phyloP scores from a whole-genome alignment of 169 alveolate genomes.

The Plasmodium inui region DNA sequence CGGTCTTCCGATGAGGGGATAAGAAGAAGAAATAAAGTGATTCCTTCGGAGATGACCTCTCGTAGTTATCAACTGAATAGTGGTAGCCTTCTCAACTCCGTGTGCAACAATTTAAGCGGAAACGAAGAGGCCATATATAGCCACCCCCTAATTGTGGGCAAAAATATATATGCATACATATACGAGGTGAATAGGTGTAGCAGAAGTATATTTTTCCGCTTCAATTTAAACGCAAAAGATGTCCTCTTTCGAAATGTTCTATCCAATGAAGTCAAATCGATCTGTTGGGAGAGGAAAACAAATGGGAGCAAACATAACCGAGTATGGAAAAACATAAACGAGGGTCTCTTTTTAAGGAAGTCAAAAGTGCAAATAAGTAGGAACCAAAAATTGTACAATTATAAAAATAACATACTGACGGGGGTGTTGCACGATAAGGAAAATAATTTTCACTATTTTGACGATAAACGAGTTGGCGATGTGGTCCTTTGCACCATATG shows the following conservation, averaged over 20 bases:
- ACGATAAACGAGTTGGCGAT: constrained; percentile 69
- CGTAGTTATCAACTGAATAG: neutral
- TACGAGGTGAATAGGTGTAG: constrained; percentile 46
- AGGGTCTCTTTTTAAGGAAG: constrained; percentile 5
- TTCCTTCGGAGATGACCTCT: neutral
- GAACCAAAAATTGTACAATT: constrained; percentile 37
- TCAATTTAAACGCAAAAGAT: constrained; percentile 50
- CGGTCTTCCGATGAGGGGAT: neutral
- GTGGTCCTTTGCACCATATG: constrained; percentile 48
- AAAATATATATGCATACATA: constrained; percentile 56
- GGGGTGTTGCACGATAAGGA: constrained; percentile 70
- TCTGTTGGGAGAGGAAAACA: constrained; percentile 2
- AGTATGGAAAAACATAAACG: constrained; percentile 28
- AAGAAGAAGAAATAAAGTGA: neutral
- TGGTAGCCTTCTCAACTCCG: constrained; percentile 18
- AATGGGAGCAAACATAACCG: constrained; percentile 8
- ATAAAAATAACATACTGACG: constrained; percentile 65
- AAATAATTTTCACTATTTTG: constrained; percentile 65
- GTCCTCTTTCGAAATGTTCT: constrained; percentile 41
- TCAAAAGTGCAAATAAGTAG: neutral
- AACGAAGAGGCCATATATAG: constrained; percentile 64
- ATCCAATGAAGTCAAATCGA: neutral
- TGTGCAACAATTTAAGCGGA: constrained; percentile 23
- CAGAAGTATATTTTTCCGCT: constrained; percentile 50
- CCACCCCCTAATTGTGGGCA: constrained; percentile 40